Conservation (phyloP, 352 stramenopile genomes). For the Pythium folliculosum region DNA sequence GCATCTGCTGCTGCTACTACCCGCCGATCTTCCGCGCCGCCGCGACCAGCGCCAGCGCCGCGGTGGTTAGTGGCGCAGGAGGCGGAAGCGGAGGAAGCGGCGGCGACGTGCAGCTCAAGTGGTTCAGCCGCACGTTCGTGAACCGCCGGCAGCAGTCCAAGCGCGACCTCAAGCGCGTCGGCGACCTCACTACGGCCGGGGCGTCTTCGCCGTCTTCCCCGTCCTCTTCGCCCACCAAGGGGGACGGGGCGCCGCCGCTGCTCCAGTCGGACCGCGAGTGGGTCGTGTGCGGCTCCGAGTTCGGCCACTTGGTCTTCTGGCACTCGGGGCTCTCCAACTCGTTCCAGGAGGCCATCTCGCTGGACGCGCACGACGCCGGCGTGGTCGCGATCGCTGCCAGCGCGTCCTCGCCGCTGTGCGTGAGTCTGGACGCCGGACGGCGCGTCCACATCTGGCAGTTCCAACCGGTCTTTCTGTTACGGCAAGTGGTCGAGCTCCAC, state of each 20-base stretch:
- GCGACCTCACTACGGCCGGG: constrained; percentile 15
- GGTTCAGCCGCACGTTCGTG: constrained; percentile 39
- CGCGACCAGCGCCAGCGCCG: not conserved
- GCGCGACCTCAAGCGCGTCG: constrained; percentile 20
- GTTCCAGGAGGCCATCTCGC: constrained; percentile 42
- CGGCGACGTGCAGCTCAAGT: constrained; percentile 31
- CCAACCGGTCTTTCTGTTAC: constrained; percentile 55
- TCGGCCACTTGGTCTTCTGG: constrained; percentile 72
- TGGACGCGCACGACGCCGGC: constrained; percentile 57
- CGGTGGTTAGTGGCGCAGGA: not conserved
- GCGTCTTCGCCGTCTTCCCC: not conserved
- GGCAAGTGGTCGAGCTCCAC: constrained; percentile 51
- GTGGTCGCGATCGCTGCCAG: constrained; percentile 46
- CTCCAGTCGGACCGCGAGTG: constrained; percentile 60
- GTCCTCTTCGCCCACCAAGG: constrained; percentile 4
- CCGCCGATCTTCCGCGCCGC: constrained; percentile 48
- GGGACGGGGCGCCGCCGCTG: constrained; percentile 18
- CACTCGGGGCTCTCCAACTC: constrained; percentile 50
- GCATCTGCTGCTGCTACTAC: constrained; percentile 55
- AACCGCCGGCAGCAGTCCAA: constrained; percentile 30
- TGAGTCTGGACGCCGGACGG: constrained; percentile 51
- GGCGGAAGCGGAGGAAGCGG: not conserved
- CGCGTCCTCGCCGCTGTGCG: constrained; percentile 47
- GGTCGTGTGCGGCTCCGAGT: constrained; percentile 64
- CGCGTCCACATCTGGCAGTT: constrained; percentile 59